These are phyloP conservation scores for Colletotrichum chlorophyti DNA, from an alignment of 2,329 filamentous ascomycete genomes.

Conservation along the genomic window DNA sequence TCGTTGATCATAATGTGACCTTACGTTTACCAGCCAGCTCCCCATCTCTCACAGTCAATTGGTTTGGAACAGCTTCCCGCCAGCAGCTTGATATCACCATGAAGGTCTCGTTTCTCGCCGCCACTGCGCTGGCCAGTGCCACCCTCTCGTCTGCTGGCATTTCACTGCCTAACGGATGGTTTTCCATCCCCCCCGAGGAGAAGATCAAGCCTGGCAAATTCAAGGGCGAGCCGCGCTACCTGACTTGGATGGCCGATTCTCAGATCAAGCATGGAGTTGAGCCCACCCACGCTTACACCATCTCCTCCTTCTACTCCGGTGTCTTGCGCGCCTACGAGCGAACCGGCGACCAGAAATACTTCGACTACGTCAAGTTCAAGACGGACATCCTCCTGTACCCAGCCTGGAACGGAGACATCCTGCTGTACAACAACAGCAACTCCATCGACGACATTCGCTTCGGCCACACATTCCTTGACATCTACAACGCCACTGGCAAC, in stretches of 20 bases:
- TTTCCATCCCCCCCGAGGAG: conserved; percentile 19
- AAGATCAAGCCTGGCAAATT: conserved; percentile 22
- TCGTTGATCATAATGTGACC: no score
- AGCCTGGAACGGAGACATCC: conserved; percentile 29
- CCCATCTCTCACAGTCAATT: background rate
- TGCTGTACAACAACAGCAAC: conserved; percentile 27
- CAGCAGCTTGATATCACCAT: background rate
- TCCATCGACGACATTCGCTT: conserved; percentile 30
- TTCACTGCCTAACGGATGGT: conserved; percentile 26
- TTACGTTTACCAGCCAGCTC: background rate
- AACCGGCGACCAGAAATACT: conserved; percentile 32
- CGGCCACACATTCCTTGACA: conserved; percentile 26
- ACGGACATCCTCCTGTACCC: conserved; percentile 34
- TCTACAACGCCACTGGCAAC: conserved; percentile 20
- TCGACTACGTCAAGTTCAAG: conserved; percentile 34
- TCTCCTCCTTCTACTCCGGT: conserved; percentile 37
- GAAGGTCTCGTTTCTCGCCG: background rate
- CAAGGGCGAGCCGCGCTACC: conserved; percentile 27
- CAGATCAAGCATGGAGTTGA: conserved; percentile 36
- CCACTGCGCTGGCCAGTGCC: conserved; percentile 10
- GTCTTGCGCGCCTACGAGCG: conserved; percentile 32
- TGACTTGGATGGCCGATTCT: conserved; percentile 37
- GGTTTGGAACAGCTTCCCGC: background rate
- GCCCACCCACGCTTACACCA: conserved; percentile 34
- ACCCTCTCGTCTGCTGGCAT: conserved; percentile 9